Base-by-base conservation (phyloP, 345 rosid species). In the Capsella bursapastoris region DNA sequence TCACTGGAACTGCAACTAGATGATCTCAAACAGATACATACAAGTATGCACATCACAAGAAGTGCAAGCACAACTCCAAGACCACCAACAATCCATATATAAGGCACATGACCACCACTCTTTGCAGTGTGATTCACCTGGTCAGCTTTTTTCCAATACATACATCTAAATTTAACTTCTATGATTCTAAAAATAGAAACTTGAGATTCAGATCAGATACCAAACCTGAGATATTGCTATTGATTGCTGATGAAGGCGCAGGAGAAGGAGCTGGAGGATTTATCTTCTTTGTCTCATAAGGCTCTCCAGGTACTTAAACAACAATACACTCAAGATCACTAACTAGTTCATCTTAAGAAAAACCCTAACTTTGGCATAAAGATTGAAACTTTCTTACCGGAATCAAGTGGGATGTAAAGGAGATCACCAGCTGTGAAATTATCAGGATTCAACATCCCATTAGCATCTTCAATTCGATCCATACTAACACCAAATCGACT, bases 401-500 rank as follows among this genome's bases (percentile, higher is more conserved):
- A 89, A 85, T 94, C 87, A 83, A 94, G 72, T 22, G 96, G 98
- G 38, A 94, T 84, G 61, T 87, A 91, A 49, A 88, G 85, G 37
- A 94, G 76, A 77, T 83, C 85, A 52, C 97, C 98, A 70, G 79
- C 82, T 16, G 96, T 90, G 71, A 88, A 78, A 83, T 88, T 87
- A 78, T 87, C 94, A 71, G 96, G 96, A 88, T 83, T 81, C 38
- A 49, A 71, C 64, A 94, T 87, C 64, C 91, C 96, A 74, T 94
- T 94, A 52, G 82, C 83, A 50, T 78, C 43, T 65, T 91, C 97
- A 53, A 94, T 91, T 61, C 86, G 87, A 52, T 82, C 95, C 98
- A 94, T 91, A 76, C 98, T 91, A 62, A 91, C 89, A 49, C 98
- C 97, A 68, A 94, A 94, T 76, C 92, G 66, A 59, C 98, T 94